Conservation (phyloP, 2,329 filamentous ascomycete species). For the Fusarium nelsonii region DNA sequence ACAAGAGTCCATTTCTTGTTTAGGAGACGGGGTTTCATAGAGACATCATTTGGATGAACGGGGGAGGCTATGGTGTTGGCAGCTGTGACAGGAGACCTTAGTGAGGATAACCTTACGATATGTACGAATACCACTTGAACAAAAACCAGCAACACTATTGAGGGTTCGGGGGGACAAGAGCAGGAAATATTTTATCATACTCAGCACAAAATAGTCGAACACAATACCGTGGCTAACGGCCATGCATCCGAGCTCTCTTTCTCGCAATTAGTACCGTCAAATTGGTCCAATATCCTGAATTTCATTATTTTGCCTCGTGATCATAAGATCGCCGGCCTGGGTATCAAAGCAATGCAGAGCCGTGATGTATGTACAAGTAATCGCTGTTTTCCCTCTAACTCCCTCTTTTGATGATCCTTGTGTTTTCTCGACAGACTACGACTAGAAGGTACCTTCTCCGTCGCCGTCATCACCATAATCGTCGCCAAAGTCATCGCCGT, state of each 20-base stretch:
- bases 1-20: constrained; percentile 26
- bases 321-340: constrained; percentile 38
- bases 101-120: constrained; percentile 39
- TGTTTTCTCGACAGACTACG: constrained; percentile 34
- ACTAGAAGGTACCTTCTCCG: constrained; percentile 58
- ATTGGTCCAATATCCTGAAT: constrained; percentile 15
- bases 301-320: constrained; percentile 45
- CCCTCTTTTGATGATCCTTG: constrained; percentile 12
- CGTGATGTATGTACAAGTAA: constrained; percentile 40
- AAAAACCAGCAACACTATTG: constrained; percentile 5
- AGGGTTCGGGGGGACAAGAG: constrained; percentile 3
- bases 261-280: neutral
- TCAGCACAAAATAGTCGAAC: constrained; percentile 2
- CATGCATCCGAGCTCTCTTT: neutral
- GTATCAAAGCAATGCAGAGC: constrained; percentile 46
- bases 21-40: constrained; percentile 6
- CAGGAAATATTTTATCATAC: neutral
- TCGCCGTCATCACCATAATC: constrained; percentile 66
- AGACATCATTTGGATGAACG: constrained; percentile 3
- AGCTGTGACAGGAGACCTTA: constrained; percentile 17
- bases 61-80: constrained; percentile 6
- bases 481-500: constrained; percentile 66
- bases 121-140: constrained; percentile 47
- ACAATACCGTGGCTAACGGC: no score
- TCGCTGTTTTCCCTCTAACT: constrained; percentile 21